Percentiles rank a stretch among this genome's conserved stretches.
Evolutionary conservation across 805 yeast species (phyloP).

Genomic region (Yamadazyma phyllophila): DNA sequence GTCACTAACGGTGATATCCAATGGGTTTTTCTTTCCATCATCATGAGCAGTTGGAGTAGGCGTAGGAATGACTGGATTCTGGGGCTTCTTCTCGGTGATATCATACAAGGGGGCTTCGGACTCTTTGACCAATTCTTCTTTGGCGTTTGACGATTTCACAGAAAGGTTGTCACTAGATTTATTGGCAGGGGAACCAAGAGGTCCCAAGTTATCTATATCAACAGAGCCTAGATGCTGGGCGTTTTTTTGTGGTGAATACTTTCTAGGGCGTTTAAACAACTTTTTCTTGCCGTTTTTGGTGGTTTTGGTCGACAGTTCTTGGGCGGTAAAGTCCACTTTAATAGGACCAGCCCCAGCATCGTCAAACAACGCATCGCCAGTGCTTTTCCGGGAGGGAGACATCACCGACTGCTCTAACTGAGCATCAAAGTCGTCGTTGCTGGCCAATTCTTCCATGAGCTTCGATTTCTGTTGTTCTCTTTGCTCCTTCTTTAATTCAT

Average conservation of each 20-base stretch:
- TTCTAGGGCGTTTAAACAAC: slow-evolving; percentile 28
- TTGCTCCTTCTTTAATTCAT: slow-evolving; percentile 35
- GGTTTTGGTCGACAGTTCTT: neutral
- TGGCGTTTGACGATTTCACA: slow-evolving; percentile 17
- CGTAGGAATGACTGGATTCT: slow-evolving; percentile 9
- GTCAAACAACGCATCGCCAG: slow-evolving; percentile 31
- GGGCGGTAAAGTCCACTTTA: slow-evolving; percentile 5
- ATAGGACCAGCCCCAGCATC: slow-evolving; percentile 20
- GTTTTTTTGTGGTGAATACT: slow-evolving; percentile 27
- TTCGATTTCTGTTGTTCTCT: slow-evolving; percentile 26
- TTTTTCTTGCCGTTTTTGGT: slow-evolving; percentile 3
- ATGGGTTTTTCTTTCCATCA: slow-evolving; percentile 23
- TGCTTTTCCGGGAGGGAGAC: slow-evolving; percentile 17
- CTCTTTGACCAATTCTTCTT: slow-evolving; percentile 39
- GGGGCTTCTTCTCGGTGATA: slow-evolving; percentile 16
- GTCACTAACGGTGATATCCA: slow-evolving; percentile 78
- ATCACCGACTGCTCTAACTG: slow-evolving; percentile 38
- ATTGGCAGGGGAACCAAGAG: slow-evolving; percentile 20
- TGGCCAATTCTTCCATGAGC: slow-evolving; percentile 45
- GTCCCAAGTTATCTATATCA: slow-evolving; percentile 19
- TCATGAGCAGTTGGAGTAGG: neutral
- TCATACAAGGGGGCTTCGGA: slow-evolving; percentile 57
- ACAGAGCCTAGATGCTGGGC: slow-evolving; percentile 25
- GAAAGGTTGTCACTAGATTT: slow-evolving; percentile 19
- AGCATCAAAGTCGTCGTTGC: slow-evolving; percentile 26